Evolutionary conservation across 1,284 basidiomycete species (phyloP).

Genomic region (Pseudozyma sp.): DNA sequence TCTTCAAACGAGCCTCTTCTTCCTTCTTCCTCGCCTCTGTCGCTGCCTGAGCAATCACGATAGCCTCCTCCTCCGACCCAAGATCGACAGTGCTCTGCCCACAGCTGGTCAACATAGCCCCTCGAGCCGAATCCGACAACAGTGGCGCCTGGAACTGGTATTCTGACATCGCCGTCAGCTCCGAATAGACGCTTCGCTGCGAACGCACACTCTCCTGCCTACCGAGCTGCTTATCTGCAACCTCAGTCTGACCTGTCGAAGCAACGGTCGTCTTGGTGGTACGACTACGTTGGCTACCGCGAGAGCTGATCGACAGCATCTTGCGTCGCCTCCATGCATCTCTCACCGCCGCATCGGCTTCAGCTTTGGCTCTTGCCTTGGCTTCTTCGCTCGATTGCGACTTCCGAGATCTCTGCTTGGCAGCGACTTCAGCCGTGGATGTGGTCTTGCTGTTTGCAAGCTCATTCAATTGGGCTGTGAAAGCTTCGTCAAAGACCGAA

Average conservation of each 20-base stretch:
- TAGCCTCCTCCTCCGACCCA: slow-evolving; percentile 5
- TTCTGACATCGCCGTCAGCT: slow-evolving; percentile 43
- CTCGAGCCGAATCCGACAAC: slow-evolving; percentile 16
- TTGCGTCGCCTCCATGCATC: slow-evolving; percentile 33
- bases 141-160: slow-evolving; percentile 43
- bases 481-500: slow-evolving; percentile 41
- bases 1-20: slow-evolving; percentile 11
- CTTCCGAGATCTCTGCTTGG: background rate
- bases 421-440: background rate
- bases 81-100: slow-evolving; percentile 14
- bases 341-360: slow-evolving; percentile 29
- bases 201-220: slow-evolving; percentile 29
- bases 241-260: background rate
- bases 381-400: slow-evolving; percentile 8
- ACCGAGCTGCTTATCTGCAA: background rate
- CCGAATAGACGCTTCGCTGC: slow-evolving; percentile 39
- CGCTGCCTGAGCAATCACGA: background rate
- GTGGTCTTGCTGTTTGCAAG: background rate
- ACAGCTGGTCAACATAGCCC: slow-evolving; percentile 6
- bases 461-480: slow-evolving; percentile 20
- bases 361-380: slow-evolving; percentile 28
- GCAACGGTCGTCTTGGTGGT: slow-evolving; percentile 6
- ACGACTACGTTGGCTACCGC: slow-evolving; percentile 26
- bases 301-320: slow-evolving; percentile 45
- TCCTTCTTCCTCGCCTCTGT: slow-evolving; percentile 13